These are phyloP conservation scores for Abrus precatorius DNA, from an alignment of 306 rosid species.

Conservation along the genomic window DNA sequence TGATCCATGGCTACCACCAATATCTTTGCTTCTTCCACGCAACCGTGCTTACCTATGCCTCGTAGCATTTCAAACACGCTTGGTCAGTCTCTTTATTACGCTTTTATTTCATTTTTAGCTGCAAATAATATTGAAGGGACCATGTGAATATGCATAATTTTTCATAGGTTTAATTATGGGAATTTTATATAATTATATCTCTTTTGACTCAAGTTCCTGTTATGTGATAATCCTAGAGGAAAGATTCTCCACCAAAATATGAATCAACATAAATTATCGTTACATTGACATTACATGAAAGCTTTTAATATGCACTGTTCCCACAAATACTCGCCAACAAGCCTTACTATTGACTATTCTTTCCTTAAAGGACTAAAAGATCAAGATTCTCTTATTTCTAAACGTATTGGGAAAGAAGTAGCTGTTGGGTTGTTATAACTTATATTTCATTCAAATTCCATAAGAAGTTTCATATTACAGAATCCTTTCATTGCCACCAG, in stretches of 20 bases:
- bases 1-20: constrained; percentile 70
- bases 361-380: not conserved
- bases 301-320: constrained; percentile 28
- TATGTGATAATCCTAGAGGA: not conserved
- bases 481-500: constrained; percentile 24
- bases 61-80: constrained; percentile 49
- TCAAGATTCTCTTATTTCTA: not conserved
- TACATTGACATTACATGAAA: constrained; percentile 24
- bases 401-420: not conserved
- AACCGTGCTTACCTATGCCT: constrained; percentile 54
- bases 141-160: not conserved
- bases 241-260: constrained; percentile 26
- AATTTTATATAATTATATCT: not conserved
- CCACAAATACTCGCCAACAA: not conserved
- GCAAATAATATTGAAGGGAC: not conserved
- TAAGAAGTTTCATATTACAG: constrained; percentile 4
- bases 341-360: not conserved
- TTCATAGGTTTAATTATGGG: not conserved
- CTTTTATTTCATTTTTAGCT: constrained; percentile 1
- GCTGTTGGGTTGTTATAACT: not conserved
- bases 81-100: constrained; percentile 57
- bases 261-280: constrained; percentile 21
- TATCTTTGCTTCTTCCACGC: constrained; percentile 65
- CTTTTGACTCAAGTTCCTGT: not conserved
- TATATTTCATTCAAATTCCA: not conserved